These are phyloP conservation scores for Zychaea mexicana DNA, from an alignment of 371 early-diverging fungal genomes.

Conservation along the genomic window DNA sequence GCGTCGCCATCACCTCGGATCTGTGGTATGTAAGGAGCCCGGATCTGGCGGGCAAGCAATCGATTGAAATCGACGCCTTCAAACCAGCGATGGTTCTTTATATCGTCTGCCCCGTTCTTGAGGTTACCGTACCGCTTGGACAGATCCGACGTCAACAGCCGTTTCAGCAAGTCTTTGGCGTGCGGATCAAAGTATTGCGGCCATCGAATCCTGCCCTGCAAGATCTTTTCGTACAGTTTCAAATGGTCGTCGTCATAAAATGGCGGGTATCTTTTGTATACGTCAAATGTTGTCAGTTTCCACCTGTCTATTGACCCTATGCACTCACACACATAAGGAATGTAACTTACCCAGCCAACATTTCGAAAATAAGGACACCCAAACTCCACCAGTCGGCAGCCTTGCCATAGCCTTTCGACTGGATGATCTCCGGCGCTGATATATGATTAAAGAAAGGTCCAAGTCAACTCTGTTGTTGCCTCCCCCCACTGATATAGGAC, in stretches of 20 bases:
- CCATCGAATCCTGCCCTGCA: slow-evolving; percentile 85
- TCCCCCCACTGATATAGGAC: background rate
- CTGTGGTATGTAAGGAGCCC: slow-evolving; percentile 91
- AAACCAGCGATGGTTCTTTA: slow-evolving; percentile 96
- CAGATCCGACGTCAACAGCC: slow-evolving; percentile 85
- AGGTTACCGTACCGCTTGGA: slow-evolving; percentile 93
- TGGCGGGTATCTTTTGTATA: slow-evolving; percentile 85
- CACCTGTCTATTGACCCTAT: too few relatives aligned
- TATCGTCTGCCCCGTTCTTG: slow-evolving; percentile 86
- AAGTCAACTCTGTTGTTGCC: slow-evolving; percentile 46
- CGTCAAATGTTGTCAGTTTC: background rate
- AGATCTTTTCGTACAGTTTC: slow-evolving; percentile 93
- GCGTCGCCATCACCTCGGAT: slow-evolving; percentile 89
- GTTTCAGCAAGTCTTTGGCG: slow-evolving; percentile 89
- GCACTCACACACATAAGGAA: background rate
- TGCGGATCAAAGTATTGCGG: slow-evolving; percentile 89
- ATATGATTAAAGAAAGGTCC: background rate
- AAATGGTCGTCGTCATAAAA: slow-evolving; percentile 97
- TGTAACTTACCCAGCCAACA: slow-evolving; percentile 37
- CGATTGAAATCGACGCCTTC: slow-evolving; percentile 90
- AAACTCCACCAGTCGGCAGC: slow-evolving; percentile 99
- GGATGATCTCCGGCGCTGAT: slow-evolving; percentile 97
- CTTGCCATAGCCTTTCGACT: slow-evolving; percentile 93
- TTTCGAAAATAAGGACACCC: slow-evolving; percentile 88
- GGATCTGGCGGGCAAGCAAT: slow-evolving; percentile 72